phyloP scores from a whole-genome alignment of 495 filamentous ascomycete species.

The Sphaerosporella brunnea region DNA sequence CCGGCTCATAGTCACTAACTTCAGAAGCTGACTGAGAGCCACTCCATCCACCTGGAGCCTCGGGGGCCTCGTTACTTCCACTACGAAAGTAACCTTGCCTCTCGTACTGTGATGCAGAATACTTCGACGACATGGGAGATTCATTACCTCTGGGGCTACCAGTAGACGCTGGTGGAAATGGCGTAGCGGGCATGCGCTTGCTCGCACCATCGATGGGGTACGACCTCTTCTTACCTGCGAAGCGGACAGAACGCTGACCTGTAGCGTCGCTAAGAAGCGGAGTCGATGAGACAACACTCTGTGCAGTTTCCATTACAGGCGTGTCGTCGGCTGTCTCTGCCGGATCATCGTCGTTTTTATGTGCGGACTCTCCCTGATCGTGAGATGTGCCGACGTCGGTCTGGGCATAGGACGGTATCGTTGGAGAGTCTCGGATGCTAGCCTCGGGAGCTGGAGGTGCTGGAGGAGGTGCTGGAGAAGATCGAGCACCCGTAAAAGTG shows the following conservation, averaged over 20 bases:
- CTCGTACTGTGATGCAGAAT: background rate
- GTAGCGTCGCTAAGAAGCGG: slow-evolving; percentile 12
- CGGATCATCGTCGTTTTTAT: slow-evolving; percentile 16
- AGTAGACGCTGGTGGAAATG: background rate
- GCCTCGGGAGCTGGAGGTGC: slow-evolving; percentile 13
- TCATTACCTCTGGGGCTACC: background rate
- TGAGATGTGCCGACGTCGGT: slow-evolving; percentile 6
- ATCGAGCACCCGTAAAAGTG: background rate
- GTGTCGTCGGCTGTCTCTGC: slow-evolving; percentile 22
- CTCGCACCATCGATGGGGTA: background rate
- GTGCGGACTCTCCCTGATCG: slow-evolving; percentile 10
- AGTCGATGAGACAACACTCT: slow-evolving; percentile 16
- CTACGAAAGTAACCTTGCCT: background rate
- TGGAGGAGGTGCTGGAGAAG: slow-evolving; percentile 18
- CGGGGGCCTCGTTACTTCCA: background rate
- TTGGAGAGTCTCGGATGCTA: slow-evolving; percentile 10
- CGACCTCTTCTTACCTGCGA: background rate
- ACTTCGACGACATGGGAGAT: background rate
- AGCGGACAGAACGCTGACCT: background rate
- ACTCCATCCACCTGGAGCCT: slow-evolving; percentile 9
- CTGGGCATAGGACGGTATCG: slow-evolving; percentile 15
- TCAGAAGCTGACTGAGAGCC: slow-evolving; percentile 10
- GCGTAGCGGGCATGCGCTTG: background rate
- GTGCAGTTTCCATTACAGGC: slow-evolving; percentile 17
- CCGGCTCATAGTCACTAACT: slow-evolving; percentile 6